phyloP scores from a whole-genome alignment of 192 early-diverging fungal genomes.

The Fimicolochytrium jonesii region DNA sequence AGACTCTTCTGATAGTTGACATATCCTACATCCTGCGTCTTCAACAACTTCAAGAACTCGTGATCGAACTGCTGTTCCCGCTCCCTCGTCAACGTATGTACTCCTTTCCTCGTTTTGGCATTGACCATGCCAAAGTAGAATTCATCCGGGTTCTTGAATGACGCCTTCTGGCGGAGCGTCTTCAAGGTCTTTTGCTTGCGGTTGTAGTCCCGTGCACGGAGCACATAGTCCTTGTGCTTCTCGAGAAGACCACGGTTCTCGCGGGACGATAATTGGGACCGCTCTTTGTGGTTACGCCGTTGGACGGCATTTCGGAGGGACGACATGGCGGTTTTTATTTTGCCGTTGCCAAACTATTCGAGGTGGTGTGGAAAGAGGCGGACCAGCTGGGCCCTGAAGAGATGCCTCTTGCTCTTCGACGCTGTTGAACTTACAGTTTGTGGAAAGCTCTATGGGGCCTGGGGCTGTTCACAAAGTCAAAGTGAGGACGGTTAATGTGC shows the following conservation, averaged over 20 bases:
- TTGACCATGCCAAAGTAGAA: slow-evolving; percentile 98
- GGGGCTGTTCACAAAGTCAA: no score
- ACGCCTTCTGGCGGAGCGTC: slow-evolving; percentile 80
- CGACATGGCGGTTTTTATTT: slow-evolving; percentile 11
- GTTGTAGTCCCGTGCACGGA: slow-evolving; percentile 88
- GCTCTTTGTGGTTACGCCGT: slow-evolving; percentile 85
- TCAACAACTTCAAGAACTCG: slow-evolving; percentile 77
- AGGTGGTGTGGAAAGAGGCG: background rate
- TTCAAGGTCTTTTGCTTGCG: slow-evolving; percentile 82
- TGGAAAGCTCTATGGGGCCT: no score
- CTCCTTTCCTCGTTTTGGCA: slow-evolving; percentile 76
- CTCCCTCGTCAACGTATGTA: slow-evolving; percentile 62
- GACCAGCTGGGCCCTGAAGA: no score
- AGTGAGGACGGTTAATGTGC: no score
- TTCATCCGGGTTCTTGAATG: slow-evolving; percentile 90
- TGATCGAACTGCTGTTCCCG: slow-evolving; percentile 65
- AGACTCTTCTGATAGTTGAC: slow-evolving; percentile 76
- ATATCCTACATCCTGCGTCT: slow-evolving; percentile 91
- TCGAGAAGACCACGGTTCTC: slow-evolving; percentile 72
- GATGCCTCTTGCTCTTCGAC: no score
- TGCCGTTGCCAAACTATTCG: background rate
- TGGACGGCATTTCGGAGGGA: slow-evolving; percentile 78
- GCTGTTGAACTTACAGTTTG: no score
- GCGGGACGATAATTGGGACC: slow-evolving; percentile 60
- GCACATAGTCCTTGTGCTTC: slow-evolving; percentile 97